These are phyloP conservation scores for Ascochyta pisi DNA, from an alignment of 2,329 filamentous ascomycete species.

Conservation along the genomic window DNA sequence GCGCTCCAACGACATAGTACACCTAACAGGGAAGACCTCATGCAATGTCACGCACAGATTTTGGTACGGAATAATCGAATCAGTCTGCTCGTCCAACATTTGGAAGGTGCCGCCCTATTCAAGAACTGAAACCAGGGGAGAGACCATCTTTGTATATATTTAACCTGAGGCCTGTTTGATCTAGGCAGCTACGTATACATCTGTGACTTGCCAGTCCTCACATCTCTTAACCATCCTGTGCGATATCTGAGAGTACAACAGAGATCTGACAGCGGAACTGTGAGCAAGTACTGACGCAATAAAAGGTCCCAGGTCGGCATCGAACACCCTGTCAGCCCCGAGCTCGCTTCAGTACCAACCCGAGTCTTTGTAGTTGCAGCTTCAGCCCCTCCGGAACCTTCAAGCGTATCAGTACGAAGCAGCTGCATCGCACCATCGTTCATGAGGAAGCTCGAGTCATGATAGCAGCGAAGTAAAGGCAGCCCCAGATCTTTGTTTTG, in stretches of 20 bases:
- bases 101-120: background rate
- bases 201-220: background rate
- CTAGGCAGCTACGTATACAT: background rate
- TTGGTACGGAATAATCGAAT: background rate
- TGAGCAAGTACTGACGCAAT: conserved; percentile 2
- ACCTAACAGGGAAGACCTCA: background rate
- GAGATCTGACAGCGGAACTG: background rate
- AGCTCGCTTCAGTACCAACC: conserved; percentile 39
- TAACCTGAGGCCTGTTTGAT: background rate
- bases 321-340: conserved; percentile 27
- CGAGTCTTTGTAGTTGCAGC: conserved; percentile 44
- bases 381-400: conserved; percentile 38
- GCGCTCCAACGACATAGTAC: conserved; percentile 10
- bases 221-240: background rate
- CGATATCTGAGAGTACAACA: background rate
- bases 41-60: background rate
- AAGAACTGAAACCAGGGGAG: background rate
- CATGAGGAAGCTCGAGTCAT: conserved; percentile 28
- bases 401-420: conserved; percentile 32
- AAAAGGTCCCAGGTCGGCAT: conserved; percentile 26
- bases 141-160: background rate
- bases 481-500: conserved; percentile 38
- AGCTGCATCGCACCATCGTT: conserved; percentile 33
- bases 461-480: conserved; percentile 37
- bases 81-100: background rate